Base-by-base conservation (phyloP, 306 rosid species). In the Sesbania bispinosa region DNA sequence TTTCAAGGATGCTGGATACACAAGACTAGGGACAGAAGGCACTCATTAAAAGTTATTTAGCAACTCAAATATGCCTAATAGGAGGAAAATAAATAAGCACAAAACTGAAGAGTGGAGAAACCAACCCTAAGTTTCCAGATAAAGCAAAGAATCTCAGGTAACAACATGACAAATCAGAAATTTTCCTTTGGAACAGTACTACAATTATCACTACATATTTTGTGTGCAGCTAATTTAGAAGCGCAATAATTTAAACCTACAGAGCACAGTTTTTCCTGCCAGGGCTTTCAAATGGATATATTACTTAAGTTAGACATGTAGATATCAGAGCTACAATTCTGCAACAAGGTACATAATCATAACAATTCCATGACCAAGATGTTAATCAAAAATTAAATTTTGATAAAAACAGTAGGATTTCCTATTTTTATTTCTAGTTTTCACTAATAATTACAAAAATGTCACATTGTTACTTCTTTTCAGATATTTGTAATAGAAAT, bases 131-230 rank as follows among this genome's bases (percentile, higher is more conserved):
- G 69, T 59, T 45, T 59, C 50, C 39, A 32, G 46, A 60, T 19
- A 71, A 46, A 71, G 35, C 60, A 59, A 72, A 59, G 26, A 19
- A 30, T 32, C 77, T 55, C 14, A 29, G 23, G 33, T 42, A 69
- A 55, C 58, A 57, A 57, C 20, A 11, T 23, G 26, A 32, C 35
- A 46, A 43, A 26, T 0, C 29, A 55, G 27, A 55, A 58, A 27
- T 39, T 33, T 13, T 50, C 36, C 50, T 50, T 19, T 50, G 15
- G 51, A 48, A n/a, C 30, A 7, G 7, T 20, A 59, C 60, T 10
- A 45, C 7, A 21, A 15, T n/a, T 30, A 14, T 46, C 71, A 14
- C 51, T 9, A 58, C 39, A 39, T 11, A 36, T 42, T 33, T 51
- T n/a, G 3, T 50, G 46, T 64, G 75, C 16, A 54, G 10, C 58